phyloP scores from a whole-genome alignment of 345 rosid genomes.

The Nasturtium officinale region DNA sequence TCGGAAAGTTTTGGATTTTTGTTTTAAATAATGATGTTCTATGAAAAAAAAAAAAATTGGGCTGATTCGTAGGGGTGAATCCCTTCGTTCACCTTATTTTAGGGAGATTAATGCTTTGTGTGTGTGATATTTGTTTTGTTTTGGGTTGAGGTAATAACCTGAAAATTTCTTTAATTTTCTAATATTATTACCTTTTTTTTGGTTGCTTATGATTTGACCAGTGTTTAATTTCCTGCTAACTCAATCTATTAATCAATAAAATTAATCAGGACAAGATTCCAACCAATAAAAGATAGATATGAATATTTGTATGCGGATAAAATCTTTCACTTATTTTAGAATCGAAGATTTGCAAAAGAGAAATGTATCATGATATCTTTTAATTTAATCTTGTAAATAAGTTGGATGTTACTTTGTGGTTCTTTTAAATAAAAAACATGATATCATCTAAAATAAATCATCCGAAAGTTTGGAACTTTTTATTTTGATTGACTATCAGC shows the following conservation, averaged over 20 bases:
- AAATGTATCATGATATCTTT: no score
- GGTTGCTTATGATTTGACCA: background rate
- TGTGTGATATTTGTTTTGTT: background rate
- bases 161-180: background rate
- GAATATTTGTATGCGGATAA: background rate
- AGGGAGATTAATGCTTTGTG: no score
- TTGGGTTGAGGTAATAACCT: background rate
- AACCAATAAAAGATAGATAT: background rate
- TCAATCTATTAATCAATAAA: background rate
- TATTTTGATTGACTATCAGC: background rate
- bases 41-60: no score
- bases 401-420: background rate
- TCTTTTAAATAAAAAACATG: background rate
- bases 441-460: background rate
- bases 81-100: no score
- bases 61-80: no score
- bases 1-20: no score
- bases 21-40: no score
- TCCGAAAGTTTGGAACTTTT: background rate
- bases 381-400: background rate
- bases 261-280: no score
- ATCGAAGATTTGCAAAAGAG: background rate
- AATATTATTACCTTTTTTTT: background rate
- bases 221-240: background rate
- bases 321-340: no score